Evolutionary conservation across 371 early-diverging fungal species (phyloP).

Genomic region (Haplosporangium sp.): DNA sequence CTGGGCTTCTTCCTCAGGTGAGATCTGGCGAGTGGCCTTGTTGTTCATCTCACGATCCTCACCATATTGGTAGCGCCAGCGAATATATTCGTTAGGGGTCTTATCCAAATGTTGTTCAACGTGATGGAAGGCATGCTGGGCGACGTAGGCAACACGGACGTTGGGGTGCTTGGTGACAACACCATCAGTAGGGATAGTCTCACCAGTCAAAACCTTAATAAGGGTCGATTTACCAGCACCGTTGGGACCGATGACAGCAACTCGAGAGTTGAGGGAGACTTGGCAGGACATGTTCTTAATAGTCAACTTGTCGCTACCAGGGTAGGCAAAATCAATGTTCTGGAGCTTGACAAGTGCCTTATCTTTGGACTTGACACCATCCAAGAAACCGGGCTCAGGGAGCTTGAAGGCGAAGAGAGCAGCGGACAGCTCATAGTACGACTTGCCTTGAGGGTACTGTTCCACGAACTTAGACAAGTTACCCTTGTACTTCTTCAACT

Average conservation of each 20-base stretch:
- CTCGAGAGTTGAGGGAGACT: constrained; percentile 75
- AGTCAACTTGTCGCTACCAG: constrained; percentile 61
- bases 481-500: constrained; percentile 85
- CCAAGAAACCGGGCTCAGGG: constrained; percentile 79
- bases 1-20: constrained; percentile 74
- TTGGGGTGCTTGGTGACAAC: constrained; percentile 78
- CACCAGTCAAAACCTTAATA: constrained; percentile 73
- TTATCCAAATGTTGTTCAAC: constrained; percentile 55
- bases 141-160: constrained; percentile 67
- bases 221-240: constrained; percentile 79
- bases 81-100: constrained; percentile 75
- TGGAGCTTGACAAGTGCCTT: constrained; percentile 77
- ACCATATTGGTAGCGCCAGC: constrained; percentile 78
- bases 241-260: constrained; percentile 69
- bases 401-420: constrained; percentile 65
- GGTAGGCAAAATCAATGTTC: constrained; percentile 76
- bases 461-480: constrained; percentile 89
- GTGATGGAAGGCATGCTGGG: constrained; percentile 84
- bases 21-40: constrained; percentile 69
- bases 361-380: constrained; percentile 81
- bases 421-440: constrained; percentile 74
- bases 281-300: constrained; percentile 70
- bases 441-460: constrained; percentile 79
- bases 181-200: constrained; percentile 71
- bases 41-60: constrained; percentile 75